These are phyloP conservation scores for Tephrocybe rancida DNA, from an alignment of 768 basidiomycete genomes.

Conservation along the genomic window DNA sequence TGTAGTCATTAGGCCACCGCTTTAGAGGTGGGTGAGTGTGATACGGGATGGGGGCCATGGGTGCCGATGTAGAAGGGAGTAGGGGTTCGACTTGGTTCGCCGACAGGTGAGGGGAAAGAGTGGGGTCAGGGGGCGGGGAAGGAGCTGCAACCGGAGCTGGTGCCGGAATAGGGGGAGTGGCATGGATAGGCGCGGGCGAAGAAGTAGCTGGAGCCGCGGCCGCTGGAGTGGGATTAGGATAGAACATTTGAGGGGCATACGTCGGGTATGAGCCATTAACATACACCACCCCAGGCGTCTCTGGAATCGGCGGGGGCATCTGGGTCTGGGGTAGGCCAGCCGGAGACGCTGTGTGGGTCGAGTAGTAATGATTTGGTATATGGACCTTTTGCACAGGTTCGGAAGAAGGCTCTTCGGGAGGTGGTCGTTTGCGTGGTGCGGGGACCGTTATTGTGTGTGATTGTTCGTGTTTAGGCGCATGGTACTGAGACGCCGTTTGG, in stretches of 20 bases:
- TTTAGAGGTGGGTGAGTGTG: conserved; percentile 67
- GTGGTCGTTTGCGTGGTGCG: conserved; percentile 22
- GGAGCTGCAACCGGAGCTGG: neutral
- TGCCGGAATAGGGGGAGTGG: neutral
- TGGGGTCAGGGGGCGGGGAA: conserved; percentile 6
- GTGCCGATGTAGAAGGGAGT: conserved; percentile 8
- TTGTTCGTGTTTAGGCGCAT: conserved; percentile 1
- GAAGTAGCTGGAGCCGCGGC: neutral
- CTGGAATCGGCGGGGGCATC: neutral
- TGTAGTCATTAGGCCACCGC: conserved; percentile 81
- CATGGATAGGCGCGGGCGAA: neutral
- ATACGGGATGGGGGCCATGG: conserved; percentile 40
- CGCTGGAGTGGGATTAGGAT: neutral
- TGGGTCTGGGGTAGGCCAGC: neutral
- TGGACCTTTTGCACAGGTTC: conserved; percentile 27
- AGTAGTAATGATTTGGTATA: conserved; percentile 34
- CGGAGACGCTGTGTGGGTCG: conserved; percentile 18
- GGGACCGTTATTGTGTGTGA: neutral
- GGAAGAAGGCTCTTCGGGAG: conserved; percentile 17
- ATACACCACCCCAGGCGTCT: neutral
- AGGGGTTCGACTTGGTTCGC: conserved; percentile 8
- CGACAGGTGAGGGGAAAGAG: conserved; percentile 10
- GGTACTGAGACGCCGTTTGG: conserved; percentile 30
- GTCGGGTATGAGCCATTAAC: neutral
- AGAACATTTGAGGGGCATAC: conserved; percentile 6